Evolutionary conservation across 495 filamentous ascomycete genomes (phyloP).

Genomic region (Penicillium herquei): DNA sequence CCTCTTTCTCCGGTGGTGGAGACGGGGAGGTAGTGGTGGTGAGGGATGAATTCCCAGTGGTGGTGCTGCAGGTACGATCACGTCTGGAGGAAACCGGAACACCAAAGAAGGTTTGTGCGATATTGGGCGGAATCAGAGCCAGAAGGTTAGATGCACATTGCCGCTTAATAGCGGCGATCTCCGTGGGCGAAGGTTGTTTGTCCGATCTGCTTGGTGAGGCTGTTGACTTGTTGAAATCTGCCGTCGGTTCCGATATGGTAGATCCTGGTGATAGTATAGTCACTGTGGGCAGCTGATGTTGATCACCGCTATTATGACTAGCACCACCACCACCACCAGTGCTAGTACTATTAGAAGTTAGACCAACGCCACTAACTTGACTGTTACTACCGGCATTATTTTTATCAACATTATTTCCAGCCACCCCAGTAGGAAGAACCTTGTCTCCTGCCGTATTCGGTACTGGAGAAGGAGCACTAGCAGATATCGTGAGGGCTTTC

Average conservation of each 20-base stretch:
- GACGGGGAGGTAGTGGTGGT: slow-evolving; percentile 7
- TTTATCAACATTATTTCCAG: slow-evolving; percentile 13
- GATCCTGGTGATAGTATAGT: neutral
- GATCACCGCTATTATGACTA: slow-evolving; percentile 8
- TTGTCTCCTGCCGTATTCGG: slow-evolving; percentile 7
- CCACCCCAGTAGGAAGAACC: neutral
- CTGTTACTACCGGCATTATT: slow-evolving; percentile 19
- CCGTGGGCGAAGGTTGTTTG: slow-evolving; percentile 26
- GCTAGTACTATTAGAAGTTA: slow-evolving; percentile 1
- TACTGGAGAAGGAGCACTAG: neutral
- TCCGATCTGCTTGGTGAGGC: slow-evolving; percentile 11
- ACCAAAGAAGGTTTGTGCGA: slow-evolving; percentile 42
- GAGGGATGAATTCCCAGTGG: slow-evolving; percentile 16
- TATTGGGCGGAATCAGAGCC: slow-evolving; percentile 40
- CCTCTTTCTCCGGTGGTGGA: slow-evolving; percentile 11
- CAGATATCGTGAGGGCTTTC: slow-evolving; percentile 12
- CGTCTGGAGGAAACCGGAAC: slow-evolving; percentile 12
- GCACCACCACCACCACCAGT: neutral
- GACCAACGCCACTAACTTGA: neutral
- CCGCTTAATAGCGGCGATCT: slow-evolving; percentile 53
- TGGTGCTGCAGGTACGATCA: slow-evolving; percentile 31
- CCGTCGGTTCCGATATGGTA: neutral
- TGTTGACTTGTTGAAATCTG: slow-evolving; percentile 5
- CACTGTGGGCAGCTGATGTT: slow-evolving; percentile 7
- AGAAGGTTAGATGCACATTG: slow-evolving; percentile 54